phyloP scores from a whole-genome alignment of 169 alveolate genomes.

The Theileria parva region DNA sequence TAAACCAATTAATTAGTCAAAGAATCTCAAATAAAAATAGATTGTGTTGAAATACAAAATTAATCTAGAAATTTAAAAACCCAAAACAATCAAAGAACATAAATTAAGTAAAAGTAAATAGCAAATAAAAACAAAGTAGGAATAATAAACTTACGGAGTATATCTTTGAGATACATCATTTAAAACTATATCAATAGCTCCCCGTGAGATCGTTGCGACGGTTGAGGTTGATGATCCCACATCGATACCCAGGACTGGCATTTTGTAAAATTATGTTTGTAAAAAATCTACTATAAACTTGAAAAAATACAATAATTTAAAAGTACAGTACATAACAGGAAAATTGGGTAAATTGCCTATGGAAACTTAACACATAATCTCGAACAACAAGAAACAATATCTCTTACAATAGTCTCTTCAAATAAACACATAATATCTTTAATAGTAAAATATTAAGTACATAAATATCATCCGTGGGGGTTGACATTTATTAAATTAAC shows the following conservation, averaged over 20 bases:
- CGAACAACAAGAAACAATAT: no score
- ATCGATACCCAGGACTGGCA: slow-evolving; percentile 95
- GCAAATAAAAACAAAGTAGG: not conserved
- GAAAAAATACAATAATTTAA: not conserved
- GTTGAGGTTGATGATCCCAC: slow-evolving; percentile 94
- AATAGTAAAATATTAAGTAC: no score
- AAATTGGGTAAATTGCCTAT: no score
- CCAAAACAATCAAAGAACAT: slow-evolving; percentile 1
- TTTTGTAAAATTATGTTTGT: slow-evolving; percentile 24
- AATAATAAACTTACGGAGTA: slow-evolving; percentile 84
- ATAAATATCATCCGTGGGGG: no score
- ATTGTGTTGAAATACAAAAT: not conserved
- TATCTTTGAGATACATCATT: slow-evolving; percentile 92
- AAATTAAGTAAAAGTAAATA: not conserved
- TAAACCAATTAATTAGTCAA: not conserved
- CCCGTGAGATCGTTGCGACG: slow-evolving; percentile 92
- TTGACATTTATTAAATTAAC: no score
- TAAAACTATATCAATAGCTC: slow-evolving; percentile 92
- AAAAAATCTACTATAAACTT: not conserved
- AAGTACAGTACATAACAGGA: no score
- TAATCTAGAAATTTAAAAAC: not conserved
- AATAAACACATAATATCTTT: no score
- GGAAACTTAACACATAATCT: no score
- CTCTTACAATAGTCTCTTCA: no score
- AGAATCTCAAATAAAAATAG: not conserved